Evolutionary conservation across 495 filamentous ascomycete species (phyloP).

Genomic region (Trichoderma gamsii): DNA sequence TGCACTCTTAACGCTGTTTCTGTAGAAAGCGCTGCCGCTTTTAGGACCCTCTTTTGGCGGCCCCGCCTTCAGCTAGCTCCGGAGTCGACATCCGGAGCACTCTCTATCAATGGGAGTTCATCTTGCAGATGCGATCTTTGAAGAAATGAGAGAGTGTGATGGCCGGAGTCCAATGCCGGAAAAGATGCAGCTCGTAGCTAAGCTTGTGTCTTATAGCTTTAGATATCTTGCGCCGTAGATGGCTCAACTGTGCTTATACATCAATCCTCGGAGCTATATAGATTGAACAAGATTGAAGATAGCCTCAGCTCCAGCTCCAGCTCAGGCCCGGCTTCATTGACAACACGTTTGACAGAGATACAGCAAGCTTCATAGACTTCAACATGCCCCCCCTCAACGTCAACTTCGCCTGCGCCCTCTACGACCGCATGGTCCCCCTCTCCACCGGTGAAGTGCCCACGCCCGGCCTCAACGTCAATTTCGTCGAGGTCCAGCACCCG

Average conservation of each 20-base stretch:
- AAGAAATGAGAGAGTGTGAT: not conserved
- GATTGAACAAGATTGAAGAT: not conserved
- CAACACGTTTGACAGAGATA: not conserved
- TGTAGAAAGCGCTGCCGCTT: not conserved
- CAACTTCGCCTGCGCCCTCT: slow-evolving; percentile 26
- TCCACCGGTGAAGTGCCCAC: slow-evolving; percentile 24
- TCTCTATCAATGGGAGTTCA: not conserved
- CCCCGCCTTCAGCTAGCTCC: not conserved
- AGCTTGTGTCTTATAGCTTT: not conserved
- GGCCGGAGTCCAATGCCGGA: not conserved
- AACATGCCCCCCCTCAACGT: slow-evolving; percentile 18
- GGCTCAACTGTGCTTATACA: not conserved
- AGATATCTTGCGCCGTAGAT: not conserved
- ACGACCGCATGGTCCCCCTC: slow-evolving; percentile 29
- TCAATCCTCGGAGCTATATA: not conserved
- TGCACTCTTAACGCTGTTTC: not conserved
- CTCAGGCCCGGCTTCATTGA: too few species aligned
- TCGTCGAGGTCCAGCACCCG: slow-evolving; percentile 27
- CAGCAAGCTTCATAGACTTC: not conserved
- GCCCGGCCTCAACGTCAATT: slow-evolving; percentile 30
- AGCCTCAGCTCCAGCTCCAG: not conserved
- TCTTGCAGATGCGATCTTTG: too few species aligned
- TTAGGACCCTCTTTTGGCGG: not conserved
- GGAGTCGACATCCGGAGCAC: not conserved
- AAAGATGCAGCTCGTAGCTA: not conserved